phyloP scores from a whole-genome alignment of 2,329 filamentous ascomycete genomes.

The Colletotrichum graminicola region DNA sequence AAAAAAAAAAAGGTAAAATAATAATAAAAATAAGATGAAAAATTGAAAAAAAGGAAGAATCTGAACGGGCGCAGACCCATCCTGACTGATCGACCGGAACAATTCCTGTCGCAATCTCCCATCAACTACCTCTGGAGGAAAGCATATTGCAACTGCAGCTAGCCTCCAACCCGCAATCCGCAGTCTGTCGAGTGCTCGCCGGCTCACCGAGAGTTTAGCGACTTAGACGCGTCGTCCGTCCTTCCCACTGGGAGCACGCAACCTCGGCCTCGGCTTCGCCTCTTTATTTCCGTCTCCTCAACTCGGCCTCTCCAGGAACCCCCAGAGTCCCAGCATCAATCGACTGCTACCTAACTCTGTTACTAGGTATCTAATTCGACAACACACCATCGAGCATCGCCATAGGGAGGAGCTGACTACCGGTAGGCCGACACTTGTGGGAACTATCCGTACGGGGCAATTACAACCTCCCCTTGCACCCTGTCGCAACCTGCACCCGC shows the following conservation, averaged over 20 bases:
- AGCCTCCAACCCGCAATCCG: background rate
- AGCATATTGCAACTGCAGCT: background rate
- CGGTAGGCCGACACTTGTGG: background rate
- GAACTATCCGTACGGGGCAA: background rate
- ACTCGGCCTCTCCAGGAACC: background rate
- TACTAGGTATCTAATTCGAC: background rate
- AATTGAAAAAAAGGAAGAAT: background rate
- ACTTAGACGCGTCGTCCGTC: slow-evolving; percentile 20
- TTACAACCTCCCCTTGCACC: background rate
- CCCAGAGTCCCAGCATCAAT: background rate
- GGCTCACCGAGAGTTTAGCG: background rate
- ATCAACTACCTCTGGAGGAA: background rate
- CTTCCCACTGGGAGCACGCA: background rate
- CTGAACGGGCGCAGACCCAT: background rate
- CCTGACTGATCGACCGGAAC: background rate
- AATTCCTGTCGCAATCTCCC: background rate
- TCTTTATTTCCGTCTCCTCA: background rate
- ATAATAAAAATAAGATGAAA: too few relatives aligned
- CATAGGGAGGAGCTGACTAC: background rate
- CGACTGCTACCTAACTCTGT: background rate
- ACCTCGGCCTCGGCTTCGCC: background rate
- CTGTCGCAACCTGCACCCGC: background rate
- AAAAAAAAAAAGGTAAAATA: background rate
- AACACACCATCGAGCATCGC: too few relatives aligned
- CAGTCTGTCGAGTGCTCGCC: background rate